phyloP scores from a whole-genome alignment of 176 grass and related monocot species.

The Rhynchospora breviuscula region DNA sequence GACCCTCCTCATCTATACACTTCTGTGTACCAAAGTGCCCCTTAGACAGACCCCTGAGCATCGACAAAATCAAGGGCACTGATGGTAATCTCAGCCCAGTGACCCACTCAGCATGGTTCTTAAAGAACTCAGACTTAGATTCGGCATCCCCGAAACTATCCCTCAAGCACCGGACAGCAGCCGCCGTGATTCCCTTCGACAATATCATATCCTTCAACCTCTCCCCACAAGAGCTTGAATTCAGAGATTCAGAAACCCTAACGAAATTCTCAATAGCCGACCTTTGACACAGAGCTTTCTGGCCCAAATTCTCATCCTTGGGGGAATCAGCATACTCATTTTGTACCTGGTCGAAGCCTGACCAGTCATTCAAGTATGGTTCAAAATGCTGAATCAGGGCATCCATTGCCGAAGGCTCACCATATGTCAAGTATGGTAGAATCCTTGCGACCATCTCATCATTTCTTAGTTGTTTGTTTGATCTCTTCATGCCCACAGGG shows the following conservation, averaged over 20 bases:
- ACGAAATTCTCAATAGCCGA: constrained; percentile 93
- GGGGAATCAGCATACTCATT: constrained; percentile 68
- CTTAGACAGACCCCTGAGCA: constrained; percentile 87
- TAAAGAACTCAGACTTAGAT: constrained; percentile 38
- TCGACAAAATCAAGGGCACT: constrained; percentile 77
- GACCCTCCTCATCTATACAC: constrained; percentile 79
- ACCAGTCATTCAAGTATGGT: constrained; percentile 76
- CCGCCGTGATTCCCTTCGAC: constrained; percentile 64
- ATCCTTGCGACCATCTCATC: constrained; percentile 99
- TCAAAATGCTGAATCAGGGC: constrained; percentile 94
- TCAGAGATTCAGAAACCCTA: constrained; percentile 93
- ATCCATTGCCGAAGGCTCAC: constrained; percentile 87
- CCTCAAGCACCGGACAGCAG: constrained; percentile 68
- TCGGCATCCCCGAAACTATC: constrained; percentile 61
- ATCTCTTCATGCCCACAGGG: constrained; percentile 66
- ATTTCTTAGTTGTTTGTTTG: constrained; percentile 93
- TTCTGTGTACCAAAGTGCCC: constrained; percentile 89
- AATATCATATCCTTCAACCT: constrained; percentile 96
- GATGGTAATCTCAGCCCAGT: constrained; percentile 71
- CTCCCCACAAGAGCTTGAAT: constrained; percentile 92
- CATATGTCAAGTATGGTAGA: constrained; percentile 94
- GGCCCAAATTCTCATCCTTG: constrained; percentile 66
- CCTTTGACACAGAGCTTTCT: constrained; percentile 52
- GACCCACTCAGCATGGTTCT: constrained; percentile 73
- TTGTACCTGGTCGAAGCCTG: constrained; percentile 67